Evolutionary conservation across 805 yeast genomes (phyloP).

Genomic region (Lachancea nothofagi): DNA sequence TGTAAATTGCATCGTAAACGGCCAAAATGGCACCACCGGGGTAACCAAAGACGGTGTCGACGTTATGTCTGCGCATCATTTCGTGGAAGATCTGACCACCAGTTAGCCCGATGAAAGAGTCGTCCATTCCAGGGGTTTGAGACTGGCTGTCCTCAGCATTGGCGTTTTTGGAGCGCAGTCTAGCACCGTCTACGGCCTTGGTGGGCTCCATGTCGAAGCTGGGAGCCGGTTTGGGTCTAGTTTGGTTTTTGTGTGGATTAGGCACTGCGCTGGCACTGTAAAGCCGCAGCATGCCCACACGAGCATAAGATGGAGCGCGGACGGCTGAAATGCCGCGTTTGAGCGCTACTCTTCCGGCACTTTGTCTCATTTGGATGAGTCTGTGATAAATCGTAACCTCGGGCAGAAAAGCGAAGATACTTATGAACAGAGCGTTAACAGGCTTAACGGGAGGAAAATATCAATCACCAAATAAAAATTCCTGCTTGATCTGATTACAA

Average conservation of each 20-base stretch:
- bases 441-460: too few species aligned
- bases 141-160: constrained; percentile 2
- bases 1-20: constrained; percentile 93
- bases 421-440: too few species aligned
- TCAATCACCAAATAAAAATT: too few species aligned
- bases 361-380: constrained; percentile 21
- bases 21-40: constrained; percentile 99
- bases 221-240: constrained; percentile 35
- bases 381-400: too few species aligned
- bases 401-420: too few species aligned
- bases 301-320: constrained; percentile 2
- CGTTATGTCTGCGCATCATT: constrained; percentile 95
- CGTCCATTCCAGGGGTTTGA: constrained; percentile 47
- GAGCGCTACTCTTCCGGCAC: constrained; percentile 14
- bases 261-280: constrained; percentile 15
- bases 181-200: constrained; percentile 10
- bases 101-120: constrained; percentile 88
- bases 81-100: constrained; percentile 99
- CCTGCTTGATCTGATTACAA: too few species aligned
- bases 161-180: constrained; percentile 11
- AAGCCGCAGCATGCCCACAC: constrained; percentile 6
- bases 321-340: constrained; percentile 8
- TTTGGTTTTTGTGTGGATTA: constrained; percentile 7
- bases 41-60: constrained; percentile 94
- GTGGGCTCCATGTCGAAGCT: constrained; percentile 29